These are phyloP conservation scores for Chenopodium album DNA, from an alignment of 148 eudicot species.

Conservation along the genomic window DNA sequence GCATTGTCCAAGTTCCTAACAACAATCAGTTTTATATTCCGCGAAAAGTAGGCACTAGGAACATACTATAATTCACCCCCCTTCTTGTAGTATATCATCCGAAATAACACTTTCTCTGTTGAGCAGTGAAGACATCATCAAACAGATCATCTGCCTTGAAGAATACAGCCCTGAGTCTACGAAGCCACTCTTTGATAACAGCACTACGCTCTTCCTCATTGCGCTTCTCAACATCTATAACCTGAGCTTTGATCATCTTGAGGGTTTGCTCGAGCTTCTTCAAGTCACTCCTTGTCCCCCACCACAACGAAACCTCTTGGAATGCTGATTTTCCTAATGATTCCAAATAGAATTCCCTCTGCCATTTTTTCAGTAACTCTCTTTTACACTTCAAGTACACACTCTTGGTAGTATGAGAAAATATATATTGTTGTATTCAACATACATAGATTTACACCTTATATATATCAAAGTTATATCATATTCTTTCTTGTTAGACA, in stretches of 20 bases:
- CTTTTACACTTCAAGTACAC: too few relatives aligned
- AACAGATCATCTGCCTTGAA: constrained; percentile 6
- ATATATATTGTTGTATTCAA: too few relatives aligned
- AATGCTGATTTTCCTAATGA: neutral
- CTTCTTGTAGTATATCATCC: too few relatives aligned
- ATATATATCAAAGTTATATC: too few relatives aligned
- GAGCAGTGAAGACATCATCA: neutral
- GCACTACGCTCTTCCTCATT: neutral
- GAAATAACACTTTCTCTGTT: neutral
- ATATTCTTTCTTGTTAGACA: too few relatives aligned
- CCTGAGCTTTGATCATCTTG: constrained; percentile 1
- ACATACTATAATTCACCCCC: too few relatives aligned
- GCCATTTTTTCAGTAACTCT: neutral
- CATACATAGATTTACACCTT: too few relatives aligned
- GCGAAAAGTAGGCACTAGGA: too few relatives aligned
- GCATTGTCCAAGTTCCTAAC: too few relatives aligned
- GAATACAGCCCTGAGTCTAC: neutral
- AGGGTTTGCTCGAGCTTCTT: constrained; percentile 6
- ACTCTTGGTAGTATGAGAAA: neutral
- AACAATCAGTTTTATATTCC: too few relatives aligned
- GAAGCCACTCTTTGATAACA: neutral
- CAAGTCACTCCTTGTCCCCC: neutral
- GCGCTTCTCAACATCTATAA: constrained; percentile 12
- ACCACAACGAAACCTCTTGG: neutral
- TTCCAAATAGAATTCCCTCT: neutral